A percentile compares a stretch with the other conserved stretches of the same genome.
Conservation (phyloP, 371 early-diverging fungal species). For the Mucor lusitanicus region DNA sequence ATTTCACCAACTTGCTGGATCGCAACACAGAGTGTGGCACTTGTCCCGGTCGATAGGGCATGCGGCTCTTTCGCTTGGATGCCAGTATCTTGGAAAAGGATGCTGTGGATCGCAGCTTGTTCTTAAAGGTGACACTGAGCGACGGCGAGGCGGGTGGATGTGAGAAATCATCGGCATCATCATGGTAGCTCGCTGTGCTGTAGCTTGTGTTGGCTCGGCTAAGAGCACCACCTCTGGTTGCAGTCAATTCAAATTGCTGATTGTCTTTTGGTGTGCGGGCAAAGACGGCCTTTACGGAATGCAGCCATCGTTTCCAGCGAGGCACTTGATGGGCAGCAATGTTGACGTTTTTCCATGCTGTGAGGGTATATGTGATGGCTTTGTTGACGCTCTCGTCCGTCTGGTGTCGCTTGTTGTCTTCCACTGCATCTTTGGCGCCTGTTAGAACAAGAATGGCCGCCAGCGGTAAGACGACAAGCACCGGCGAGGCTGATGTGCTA, state of each 20-base stretch:
- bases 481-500: constrained; percentile 67
- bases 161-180: neutral
- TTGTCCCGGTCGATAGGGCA: constrained; percentile 54
- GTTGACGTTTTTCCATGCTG: constrained; percentile 64
- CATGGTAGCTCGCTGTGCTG: neutral
- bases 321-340: constrained; percentile 44
- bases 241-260: constrained; percentile 16
- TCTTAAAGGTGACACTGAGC: constrained; percentile 12
- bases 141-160: constrained; percentile 8
- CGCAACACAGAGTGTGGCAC: constrained; percentile 53
- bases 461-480: constrained; percentile 86
- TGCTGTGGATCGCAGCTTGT: constrained; percentile 25
- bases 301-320: constrained; percentile 28
- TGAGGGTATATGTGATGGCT: constrained; percentile 53
- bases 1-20: neutral
- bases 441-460: constrained; percentile 81
- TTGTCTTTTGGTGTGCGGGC: neutral
- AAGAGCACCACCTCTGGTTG: constrained; percentile 1
- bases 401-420: constrained; percentile 91
- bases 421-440: constrained; percentile 93
- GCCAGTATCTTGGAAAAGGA: constrained; percentile 31
- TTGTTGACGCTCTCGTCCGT: constrained; percentile 81
- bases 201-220: constrained; percentile 3
- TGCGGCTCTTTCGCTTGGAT: constrained; percentile 20
- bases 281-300: neutral